Percentiles rank a stretch among this genome's conserved stretches.
Evolutionary conservation across 2,329 filamentous ascomycete species (phyloP).

Genomic region (Polychaeton citri): DNA sequence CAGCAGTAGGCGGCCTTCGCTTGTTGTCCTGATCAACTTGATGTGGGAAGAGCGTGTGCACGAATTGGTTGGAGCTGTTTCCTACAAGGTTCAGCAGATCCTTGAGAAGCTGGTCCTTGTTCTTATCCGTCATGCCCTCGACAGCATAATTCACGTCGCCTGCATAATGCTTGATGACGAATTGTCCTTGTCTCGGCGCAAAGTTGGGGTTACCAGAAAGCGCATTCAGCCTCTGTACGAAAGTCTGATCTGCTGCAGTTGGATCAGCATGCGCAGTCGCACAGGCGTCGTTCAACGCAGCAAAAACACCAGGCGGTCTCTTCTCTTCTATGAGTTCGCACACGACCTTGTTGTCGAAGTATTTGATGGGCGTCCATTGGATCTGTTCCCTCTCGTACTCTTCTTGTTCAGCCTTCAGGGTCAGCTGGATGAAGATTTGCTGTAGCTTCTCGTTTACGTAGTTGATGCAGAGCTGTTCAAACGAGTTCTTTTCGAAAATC

Average conservation of each 20-base stretch:
- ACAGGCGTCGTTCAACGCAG: constrained; percentile 91
- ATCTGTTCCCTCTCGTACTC: constrained; percentile 95
- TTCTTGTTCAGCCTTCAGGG: constrained; percentile 90
- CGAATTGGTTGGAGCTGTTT: constrained; percentile 69
- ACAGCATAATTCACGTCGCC: constrained; percentile 92
- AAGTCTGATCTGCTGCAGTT: constrained; percentile 84
- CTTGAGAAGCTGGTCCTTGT: constrained; percentile 94
- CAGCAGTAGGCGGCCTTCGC: constrained; percentile 82
- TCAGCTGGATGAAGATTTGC: constrained; percentile 97
- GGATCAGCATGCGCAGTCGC: constrained; percentile 97
- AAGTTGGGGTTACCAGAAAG: constrained; percentile 81
- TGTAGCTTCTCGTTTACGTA: constrained; percentile 99
- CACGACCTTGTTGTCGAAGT: constrained; percentile 98
- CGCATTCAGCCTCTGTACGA: constrained; percentile 83
- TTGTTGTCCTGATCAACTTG: constrained; percentile 94
- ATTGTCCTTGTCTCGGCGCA: constrained; percentile 82
- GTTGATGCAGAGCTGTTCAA: constrained; percentile 98
- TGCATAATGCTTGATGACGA: constrained; percentile 98
- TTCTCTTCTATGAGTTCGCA: constrained; percentile 92
- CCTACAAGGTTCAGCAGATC: constrained; percentile 80
- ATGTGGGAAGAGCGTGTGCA: constrained; percentile 80
- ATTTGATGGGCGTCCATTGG: constrained; percentile 97
- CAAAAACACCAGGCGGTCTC: constrained; percentile 82
- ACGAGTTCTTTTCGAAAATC: constrained; percentile 98
- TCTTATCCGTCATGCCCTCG: constrained; percentile 97